A percentile compares a stretch with the other conserved stretches of the same genome.
Evolutionary conservation across 2,329 filamentous ascomycete species (phyloP).

Genomic region (Fusarium compactum): DNA sequence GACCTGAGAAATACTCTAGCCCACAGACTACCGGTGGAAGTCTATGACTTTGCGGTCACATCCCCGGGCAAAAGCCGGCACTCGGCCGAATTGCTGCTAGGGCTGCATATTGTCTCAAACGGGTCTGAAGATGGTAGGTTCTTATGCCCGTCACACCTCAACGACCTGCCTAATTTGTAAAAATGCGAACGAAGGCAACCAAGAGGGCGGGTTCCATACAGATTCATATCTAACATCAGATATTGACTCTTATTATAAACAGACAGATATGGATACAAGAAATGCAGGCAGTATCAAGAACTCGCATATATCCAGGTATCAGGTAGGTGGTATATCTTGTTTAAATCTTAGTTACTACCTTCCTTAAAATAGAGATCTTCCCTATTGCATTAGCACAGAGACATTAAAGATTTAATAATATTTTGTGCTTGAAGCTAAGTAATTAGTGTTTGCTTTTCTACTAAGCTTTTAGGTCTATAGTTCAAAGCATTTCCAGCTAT

Average conservation of each 20-base stretch:
- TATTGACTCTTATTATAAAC: neutral
- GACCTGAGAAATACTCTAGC: neutral
- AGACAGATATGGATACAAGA: neutral
- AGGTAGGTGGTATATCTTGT: too few species aligned
- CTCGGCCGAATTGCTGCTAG: slow-evolving; percentile 36
- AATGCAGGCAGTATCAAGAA: neutral
- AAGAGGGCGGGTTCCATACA: slow-evolving; percentile 1
- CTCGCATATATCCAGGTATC: neutral
- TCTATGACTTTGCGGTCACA: neutral
- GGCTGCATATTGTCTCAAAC: slow-evolving; percentile 26
- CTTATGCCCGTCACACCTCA: slow-evolving; percentile 23
- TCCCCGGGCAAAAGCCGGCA: slow-evolving; percentile 20
- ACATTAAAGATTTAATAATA: too few species aligned
- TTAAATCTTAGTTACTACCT: too few species aligned
- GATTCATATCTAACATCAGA: neutral
- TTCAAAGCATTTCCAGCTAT: too few species aligned
- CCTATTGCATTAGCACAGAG: too few species aligned
- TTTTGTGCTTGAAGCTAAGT: too few species aligned
- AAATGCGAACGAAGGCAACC: neutral
- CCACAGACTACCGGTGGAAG: too few species aligned
- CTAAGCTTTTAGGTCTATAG: too few species aligned
- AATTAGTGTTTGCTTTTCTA: too few species aligned
- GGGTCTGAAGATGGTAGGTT: neutral
- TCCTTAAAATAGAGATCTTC: too few species aligned
- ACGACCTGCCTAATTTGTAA: slow-evolving; percentile 31